Base-by-base conservation (phyloP, 2,329 filamentous ascomycete species). In the Colletotrichum spinosum region DNA sequence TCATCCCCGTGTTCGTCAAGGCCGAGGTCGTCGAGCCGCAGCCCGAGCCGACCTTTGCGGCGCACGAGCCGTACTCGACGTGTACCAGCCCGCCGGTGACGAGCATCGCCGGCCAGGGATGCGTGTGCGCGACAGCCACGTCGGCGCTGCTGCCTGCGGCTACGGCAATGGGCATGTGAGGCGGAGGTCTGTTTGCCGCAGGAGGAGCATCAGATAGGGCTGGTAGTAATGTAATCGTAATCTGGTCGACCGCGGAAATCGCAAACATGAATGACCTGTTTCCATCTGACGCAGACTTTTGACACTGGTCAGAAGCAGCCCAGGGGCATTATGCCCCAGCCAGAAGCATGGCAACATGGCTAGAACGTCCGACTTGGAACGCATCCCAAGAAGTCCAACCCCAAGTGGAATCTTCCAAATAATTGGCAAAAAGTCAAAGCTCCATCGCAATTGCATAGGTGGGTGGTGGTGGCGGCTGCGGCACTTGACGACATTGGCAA, bases 1-100 rank as follows among this genome's bases (percentile, higher is more conserved):
- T 90, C 8, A 89, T 92, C 35, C 89, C 90, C 0, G 88, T 90
- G 2, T 80, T 92, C 1, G 85, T 92, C 39, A 87, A 85, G 75
- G 88, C 85, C 1, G 81, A 86, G 69, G 83, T 79, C 48, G 62
- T 79, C 0, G 52, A 65, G 6, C 67, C 72, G n/a, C 67, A 72
- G 8, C 70, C 68, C 62, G 75, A 71, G 3, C 72, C 73, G n/a
- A 76, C 74, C n/a, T 74, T 76, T 25, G 68, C 69, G 6, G 73
- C 76, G 5, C 83, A 78, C 72, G 75, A 76, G 35, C 67, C 76
- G 1, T 77, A 82, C 44, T 74, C 79, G 2, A 84, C 81, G 4
- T 86, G 83, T 69, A 72, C 72, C 1, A 72, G 77, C 4, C 80
- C 81, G 7, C 83, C 83, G 0, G 71, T 82, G 6, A 82, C 81